Conservation (phyloP, 2,329 filamentous ascomycete species). For the Ambrosiella beaveri region DNA sequence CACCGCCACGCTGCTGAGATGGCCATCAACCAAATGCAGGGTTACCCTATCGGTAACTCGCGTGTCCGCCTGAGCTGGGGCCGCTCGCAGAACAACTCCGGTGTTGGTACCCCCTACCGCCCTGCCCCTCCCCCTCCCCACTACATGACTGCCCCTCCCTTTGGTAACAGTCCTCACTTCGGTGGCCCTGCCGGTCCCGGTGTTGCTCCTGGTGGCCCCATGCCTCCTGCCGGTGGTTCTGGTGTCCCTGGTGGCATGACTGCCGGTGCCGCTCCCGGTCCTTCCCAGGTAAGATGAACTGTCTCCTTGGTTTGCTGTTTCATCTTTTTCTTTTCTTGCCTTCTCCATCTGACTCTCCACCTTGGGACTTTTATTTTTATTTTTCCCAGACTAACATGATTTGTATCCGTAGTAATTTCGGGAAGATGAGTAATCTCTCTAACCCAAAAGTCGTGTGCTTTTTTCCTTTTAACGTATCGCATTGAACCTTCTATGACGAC, state of each 20-base stretch:
- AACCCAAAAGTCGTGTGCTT: slow-evolving; percentile 11
- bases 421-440: neutral
- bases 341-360: neutral
- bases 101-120: slow-evolving; percentile 90
- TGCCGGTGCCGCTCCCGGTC: slow-evolving; percentile 22
- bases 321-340: slow-evolving; percentile 2
- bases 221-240: slow-evolving; percentile 22
- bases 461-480: slow-evolving; percentile 11
- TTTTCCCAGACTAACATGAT: neutral
- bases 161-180: slow-evolving; percentile 30
- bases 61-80: slow-evolving; percentile 96
- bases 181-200: slow-evolving; percentile 28
- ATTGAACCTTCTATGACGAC: slow-evolving; percentile 10
- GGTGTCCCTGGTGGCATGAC: slow-evolving; percentile 20
- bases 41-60: slow-evolving; percentile 97
- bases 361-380: neutral
- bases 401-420: neutral
- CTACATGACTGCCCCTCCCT: slow-evolving; percentile 32
- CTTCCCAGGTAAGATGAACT: slow-evolving; percentile 22
- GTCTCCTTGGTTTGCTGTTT: slow-evolving; percentile 5
- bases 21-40: slow-evolving; percentile 99
- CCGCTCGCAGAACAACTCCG: slow-evolving; percentile 96
- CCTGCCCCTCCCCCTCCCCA: slow-evolving; percentile 58
- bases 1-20: slow-evolving; percentile 98
- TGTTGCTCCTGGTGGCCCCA: slow-evolving; percentile 21